Percentiles rank a stretch among this genome's conserved stretches.
Evolutionary conservation across 805 yeast genomes (phyloP).

Genomic region (Sungouiozyma intestinalis): DNA sequence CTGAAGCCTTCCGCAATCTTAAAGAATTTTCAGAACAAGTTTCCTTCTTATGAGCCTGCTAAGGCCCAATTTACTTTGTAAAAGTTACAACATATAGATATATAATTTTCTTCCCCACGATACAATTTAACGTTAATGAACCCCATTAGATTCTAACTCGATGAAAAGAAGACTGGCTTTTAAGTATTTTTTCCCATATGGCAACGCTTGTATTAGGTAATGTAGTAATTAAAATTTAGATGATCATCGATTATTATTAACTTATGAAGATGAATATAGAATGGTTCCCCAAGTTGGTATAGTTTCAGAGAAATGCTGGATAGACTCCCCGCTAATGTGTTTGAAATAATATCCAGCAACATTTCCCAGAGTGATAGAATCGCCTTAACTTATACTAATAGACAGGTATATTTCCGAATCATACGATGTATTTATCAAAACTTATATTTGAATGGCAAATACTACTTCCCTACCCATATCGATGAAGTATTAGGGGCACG

Average conservation of each 20-base stretch:
- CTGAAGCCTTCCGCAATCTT: slow-evolving; percentile 10
- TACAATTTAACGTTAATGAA: background rate
- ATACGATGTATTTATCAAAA: slow-evolving; percentile 18
- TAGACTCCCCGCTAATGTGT: slow-evolving; percentile 16
- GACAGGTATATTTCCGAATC: slow-evolving; percentile 6
- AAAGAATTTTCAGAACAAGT: slow-evolving; percentile 12
- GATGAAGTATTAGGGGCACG: slow-evolving; percentile 18
- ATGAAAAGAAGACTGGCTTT: too few relatives aligned
- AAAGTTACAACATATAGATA: background rate
- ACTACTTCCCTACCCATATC: slow-evolving; percentile 17
- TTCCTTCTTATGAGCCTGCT: slow-evolving; percentile 7
- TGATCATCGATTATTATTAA: background rate
- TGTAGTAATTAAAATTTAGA: background rate
- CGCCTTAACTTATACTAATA: slow-evolving; percentile 19
- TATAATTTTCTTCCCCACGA: background rate
- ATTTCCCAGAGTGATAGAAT: slow-evolving; percentile 22
- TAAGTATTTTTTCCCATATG: background rate
- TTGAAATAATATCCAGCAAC: slow-evolving; percentile 7
- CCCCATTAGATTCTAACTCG: too few relatives aligned
- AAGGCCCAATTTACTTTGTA: background rate
- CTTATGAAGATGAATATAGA: background rate
- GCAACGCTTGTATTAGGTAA: background rate
- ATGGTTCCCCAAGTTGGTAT: too few relatives aligned
- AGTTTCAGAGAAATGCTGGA: too few relatives aligned
- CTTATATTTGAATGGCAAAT: slow-evolving; percentile 19